A percentile compares a stretch with the other conserved stretches of the same genome.
Evolutionary conservation across 192 early-diverging fungal genomes (phyloP).

Genomic region (Radiomyces spectabilis): DNA sequence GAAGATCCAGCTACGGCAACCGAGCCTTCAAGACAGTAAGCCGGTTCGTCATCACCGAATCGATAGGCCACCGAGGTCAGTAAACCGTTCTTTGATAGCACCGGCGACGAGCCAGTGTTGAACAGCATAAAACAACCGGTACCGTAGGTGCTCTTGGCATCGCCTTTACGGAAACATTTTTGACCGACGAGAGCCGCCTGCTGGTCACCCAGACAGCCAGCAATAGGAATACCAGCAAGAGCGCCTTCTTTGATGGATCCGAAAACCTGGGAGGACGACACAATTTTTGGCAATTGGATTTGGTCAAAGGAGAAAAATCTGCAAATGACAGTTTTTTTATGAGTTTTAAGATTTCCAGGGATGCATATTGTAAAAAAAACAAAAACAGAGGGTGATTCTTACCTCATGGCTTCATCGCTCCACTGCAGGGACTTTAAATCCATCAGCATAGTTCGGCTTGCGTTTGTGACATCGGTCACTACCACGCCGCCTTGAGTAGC

Average conservation of each 20-base stretch:
- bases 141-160: constrained; percentile 94
- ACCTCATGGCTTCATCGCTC: constrained; percentile 58
- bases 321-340: not conserved
- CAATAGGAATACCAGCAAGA: constrained; percentile 65
- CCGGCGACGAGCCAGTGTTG: constrained; percentile 75
- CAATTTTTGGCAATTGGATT: constrained; percentile 72
- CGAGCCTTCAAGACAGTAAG: constrained; percentile 89
- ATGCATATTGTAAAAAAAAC: not conserved
- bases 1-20: constrained; percentile 88
- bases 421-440: constrained; percentile 74
- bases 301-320: constrained; percentile 30
- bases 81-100: constrained; percentile 76
- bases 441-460: constrained; percentile 92
- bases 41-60: constrained; percentile 62
- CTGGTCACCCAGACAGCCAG: constrained; percentile 92
- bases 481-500: constrained; percentile 58
- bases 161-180: constrained; percentile 77
- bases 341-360: not conserved
- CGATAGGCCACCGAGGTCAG: constrained; percentile 88
- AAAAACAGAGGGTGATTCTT: not conserved
- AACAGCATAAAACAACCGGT: constrained; percentile 96
- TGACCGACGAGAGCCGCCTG: constrained; percentile 95
- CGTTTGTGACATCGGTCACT: constrained; percentile 91
- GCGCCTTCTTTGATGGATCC: constrained; percentile 52
- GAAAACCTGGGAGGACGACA: constrained; percentile 73